Base-by-base conservation (phyloP, 768 basidiomycete genomes). In the Auricularia sp. region DNA sequence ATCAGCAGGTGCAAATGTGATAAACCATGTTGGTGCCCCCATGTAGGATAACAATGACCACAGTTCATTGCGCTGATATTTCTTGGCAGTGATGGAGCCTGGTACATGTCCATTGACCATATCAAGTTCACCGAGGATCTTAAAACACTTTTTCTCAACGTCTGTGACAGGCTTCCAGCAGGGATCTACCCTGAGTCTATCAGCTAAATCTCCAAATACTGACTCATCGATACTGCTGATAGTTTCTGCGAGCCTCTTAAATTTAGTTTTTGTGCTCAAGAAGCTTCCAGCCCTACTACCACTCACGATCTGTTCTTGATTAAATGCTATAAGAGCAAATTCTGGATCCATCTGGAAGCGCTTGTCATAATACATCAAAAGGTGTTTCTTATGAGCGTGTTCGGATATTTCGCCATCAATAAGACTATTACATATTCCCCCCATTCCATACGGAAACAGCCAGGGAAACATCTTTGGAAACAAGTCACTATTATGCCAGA, bases 311-410 rank as follows among this genome's bases (percentile, higher is more conserved):
- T 80, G 80, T 33, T 74, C 65, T 59, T 79, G 75, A 61, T 74
- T 79, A 63, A 79, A 79, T 0, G 72, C 76, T 33, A 77, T 64
- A 36, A 79, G 74, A 1, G 76, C 70, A 65, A 79, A 80, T 21
- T 72, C 64, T 1, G 68, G 10, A 63, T 80, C 77, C 1, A 23
- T 65, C 64, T 79, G 79, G 68, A 80, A 80, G 0, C 73, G 66
- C 56, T 76, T 76, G 62, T 79, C 78, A 62, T 76, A 71, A 66
- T 78, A 79, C 74, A 77, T 72, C 0, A 80, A 65, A 0, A 77
- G 59, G 16, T 67, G 53, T 21, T 64, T 62, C 23, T 74, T 75
- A 51, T 77, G 76, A 11, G 61, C 43, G 16, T 43, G 36, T 42
- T 62, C 61, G 11, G 61, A 43, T 16, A 62, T 43, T 12, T 8